Percentiles rank a stretch among this genome's conserved stretches.
Evolutionary conservation across 768 basidiomycete species (phyloP).

Genomic region (Pleurotus pulmonarius): DNA sequence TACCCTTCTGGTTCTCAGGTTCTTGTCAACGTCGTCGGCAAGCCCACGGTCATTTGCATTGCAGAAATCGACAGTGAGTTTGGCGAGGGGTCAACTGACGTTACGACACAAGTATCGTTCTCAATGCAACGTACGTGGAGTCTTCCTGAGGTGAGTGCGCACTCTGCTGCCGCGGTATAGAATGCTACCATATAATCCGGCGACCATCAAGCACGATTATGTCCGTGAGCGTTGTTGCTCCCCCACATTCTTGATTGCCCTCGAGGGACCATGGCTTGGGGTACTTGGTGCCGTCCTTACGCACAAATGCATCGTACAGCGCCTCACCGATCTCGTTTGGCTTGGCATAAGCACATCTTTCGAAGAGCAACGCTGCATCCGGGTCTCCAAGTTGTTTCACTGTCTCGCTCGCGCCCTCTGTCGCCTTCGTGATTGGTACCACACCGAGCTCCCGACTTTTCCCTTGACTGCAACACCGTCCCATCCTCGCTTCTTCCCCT

Average conservation of each 20-base stretch:
- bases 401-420: constrained; percentile 14
- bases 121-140: constrained; percentile 14
- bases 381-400: constrained; percentile 15
- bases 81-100: constrained; percentile 23
- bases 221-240: constrained; percentile 19
- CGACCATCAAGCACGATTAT: background rate
- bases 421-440: constrained; percentile 14
- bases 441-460: background rate
- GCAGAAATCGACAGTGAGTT: constrained; percentile 11
- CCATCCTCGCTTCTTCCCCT: constrained; percentile 17
- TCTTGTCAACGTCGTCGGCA: background rate
- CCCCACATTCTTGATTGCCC: constrained; percentile 26
- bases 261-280: constrained; percentile 24
- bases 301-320: constrained; percentile 22
- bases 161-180: background rate
- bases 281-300: constrained; percentile 28
- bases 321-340: constrained; percentile 28
- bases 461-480: background rate
- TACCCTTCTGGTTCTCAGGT: background rate
- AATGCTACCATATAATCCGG: background rate
- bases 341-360: constrained; percentile 12
- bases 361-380: constrained; percentile 12
- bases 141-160: constrained; percentile 10
- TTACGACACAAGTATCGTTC: constrained; percentile 22
- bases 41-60: constrained; percentile 11